Base-by-base conservation (phyloP, 2,329 filamentous ascomycete species). In the Aspergillus tanneri region DNA sequence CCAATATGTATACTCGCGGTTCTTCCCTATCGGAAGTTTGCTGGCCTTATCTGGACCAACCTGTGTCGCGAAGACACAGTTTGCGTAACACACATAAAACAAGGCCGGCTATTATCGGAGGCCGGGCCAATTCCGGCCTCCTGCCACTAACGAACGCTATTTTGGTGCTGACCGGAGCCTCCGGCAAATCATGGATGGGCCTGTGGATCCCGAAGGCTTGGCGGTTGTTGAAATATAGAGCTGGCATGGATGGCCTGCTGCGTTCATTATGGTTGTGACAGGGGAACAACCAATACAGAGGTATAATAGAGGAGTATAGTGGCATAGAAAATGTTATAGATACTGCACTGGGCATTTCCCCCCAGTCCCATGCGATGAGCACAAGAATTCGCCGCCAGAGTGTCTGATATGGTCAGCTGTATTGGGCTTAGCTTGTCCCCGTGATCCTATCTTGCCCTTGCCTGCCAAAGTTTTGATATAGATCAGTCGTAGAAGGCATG, bases 111-210 rank as follows among this genome's bases (percentile, higher is more conserved):
- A 67, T 54, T 58, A 37, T 46, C 66, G 66, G 66, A 71, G 68
- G 68, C 68, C 69, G 68, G 69, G 52, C 58, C 52, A 60, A 70
- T 70, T 70, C 69, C 69, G 70, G 69, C 69, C 69, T 70, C 61
- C 49, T 61, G 53, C 55, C 56, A 54, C 61, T 61, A 60, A 47
- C 30, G 57, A 62, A 63, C 54, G 46, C 50, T 56, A 66, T 48
- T 36, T 36, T 16, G 24, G 22, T 14, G 25, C 24, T 45, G 56
- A 53, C 48, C 37, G 43, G 42, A 34, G 19, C 23, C 16, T 10
- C n/a, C 25, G 30, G 18, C 62, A 55, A 64, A 66, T 65, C 25
- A 58, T 9, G 32, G 7, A 1, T 6, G 0, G 19, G 16, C 19
- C 48, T 43, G 37, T 54, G 35, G 40, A 21, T 39, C 39, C 24